Evolutionary conservation across 2,329 filamentous ascomycete species (phyloP).

Genomic region (Ceratocystis cubensis): DNA sequence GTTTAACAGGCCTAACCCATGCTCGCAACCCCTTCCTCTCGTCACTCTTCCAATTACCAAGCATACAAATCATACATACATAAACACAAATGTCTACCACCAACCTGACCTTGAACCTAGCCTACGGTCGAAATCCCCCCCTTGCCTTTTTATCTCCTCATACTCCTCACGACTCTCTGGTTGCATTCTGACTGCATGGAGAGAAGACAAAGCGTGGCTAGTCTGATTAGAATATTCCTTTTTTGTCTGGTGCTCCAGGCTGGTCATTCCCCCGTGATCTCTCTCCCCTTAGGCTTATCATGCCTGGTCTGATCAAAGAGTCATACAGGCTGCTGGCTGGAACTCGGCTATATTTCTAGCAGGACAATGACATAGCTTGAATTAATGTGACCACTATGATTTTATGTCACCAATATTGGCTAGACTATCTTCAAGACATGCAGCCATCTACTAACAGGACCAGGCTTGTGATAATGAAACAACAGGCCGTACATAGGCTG

Average conservation of each 20-base stretch:
- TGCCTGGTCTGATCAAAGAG: background rate
- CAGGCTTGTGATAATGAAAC: background rate
- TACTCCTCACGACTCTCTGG: background rate
- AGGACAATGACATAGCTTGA: background rate
- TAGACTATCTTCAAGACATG: background rate
- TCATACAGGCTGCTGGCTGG: background rate
- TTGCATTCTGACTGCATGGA: background rate
- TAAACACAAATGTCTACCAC: background rate
- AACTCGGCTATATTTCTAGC: background rate
- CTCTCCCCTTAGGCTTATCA: too few relatives aligned
- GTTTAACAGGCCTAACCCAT: background rate
- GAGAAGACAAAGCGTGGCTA: constrained; percentile 1
- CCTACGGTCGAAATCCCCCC: background rate
- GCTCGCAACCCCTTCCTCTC: background rate
- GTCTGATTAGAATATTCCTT: background rate
- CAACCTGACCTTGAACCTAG: background rate
- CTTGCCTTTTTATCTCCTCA: background rate
- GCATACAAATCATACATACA: background rate
- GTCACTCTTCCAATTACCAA: background rate
- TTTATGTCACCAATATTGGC: background rate
- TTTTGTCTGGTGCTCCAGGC: background rate
- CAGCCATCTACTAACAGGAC: background rate
- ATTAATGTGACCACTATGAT: background rate
- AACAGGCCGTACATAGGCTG: background rate
- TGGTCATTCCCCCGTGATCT: background rate